Evolutionary conservation across 305 asterid species (phyloP).

Genomic region (Rubia balearica): DNA sequence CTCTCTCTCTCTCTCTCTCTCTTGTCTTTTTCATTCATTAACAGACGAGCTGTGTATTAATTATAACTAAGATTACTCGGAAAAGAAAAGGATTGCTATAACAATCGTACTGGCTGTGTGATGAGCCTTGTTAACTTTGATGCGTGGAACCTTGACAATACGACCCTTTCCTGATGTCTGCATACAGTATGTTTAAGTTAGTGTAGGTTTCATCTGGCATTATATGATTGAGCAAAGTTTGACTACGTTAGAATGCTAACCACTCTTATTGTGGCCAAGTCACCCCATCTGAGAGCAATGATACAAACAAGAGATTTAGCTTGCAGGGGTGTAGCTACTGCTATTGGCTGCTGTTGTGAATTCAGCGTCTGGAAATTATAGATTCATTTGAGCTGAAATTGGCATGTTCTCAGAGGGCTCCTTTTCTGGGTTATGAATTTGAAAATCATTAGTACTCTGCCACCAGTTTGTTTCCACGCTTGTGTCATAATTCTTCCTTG

Average conservation of each 20-base stretch:
- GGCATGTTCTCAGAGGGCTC: not conserved
- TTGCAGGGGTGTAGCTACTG: too few relatives aligned
- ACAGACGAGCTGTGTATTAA: too few relatives aligned
- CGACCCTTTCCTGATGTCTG: not conserved
- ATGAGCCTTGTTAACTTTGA: not conserved
- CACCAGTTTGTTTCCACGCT: not conserved
- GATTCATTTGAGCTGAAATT: too few relatives aligned
- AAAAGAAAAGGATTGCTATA: not conserved
- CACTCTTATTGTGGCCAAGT: too few relatives aligned
- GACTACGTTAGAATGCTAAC: not conserved
- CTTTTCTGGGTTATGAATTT: not conserved
- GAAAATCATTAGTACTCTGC: not conserved
- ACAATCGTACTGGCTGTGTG: too few relatives aligned
- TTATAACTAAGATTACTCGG: not conserved
- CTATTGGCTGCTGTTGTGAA: not conserved
- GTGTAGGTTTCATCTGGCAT: too few relatives aligned
- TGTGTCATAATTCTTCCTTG: not conserved
- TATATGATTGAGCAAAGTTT: not conserved
- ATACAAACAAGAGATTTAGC: too few relatives aligned
- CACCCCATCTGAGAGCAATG: too few relatives aligned
- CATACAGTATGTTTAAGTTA: not conserved
- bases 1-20: too few relatives aligned
- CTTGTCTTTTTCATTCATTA: not conserved
- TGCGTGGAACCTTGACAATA: not conserved
- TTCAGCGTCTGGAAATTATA: not conserved